Base-by-base conservation (phyloP, 208 protist genomes). In the Novymonas esmeraldas region DNA sequence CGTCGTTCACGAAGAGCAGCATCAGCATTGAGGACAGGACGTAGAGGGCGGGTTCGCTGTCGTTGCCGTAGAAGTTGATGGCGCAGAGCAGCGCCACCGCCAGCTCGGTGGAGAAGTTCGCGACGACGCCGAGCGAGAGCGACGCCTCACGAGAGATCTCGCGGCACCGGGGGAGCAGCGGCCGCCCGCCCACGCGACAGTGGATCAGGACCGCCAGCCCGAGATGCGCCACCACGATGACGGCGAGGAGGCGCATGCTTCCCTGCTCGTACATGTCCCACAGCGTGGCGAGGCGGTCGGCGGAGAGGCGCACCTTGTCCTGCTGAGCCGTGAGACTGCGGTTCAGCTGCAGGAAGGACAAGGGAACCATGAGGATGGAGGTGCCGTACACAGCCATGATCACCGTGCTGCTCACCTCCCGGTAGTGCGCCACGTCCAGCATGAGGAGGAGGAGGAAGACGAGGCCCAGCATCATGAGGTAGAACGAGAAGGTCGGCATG, bases 1-100 rank as follows among this genome's bases (percentile, higher is more conserved):
- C 78, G 62, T 93, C 90, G 59, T 93, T 73, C n/a, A 82, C 71
- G 41, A 95, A 64, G 29, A 95, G 70, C 31, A 92, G 65, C n/a
- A 95, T 70, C 24, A 95, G 77, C 7, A 85, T 54, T 14, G 83
- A 81, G 31, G 71, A 73, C 31, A 78, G 11, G 3, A 89, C 85
- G 59, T 89, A 84, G n/a, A 92, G 49, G n/a, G 64, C 67, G 10
- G 87, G 84, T 65, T 89, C 87, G 56, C 69, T 80, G 52, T 82
- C 77, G 56, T 89, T 86, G 50, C 36, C 63, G 73, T 73, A 85
- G 38, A 87, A 78, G 55, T 91, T 90, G n/a, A 92, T 64, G 3
- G 60, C 65, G 55, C 73, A 80, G 42, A 92, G 49, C 20, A 81
- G 57, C 38, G 61, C 59, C 38, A 90, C 79, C 10, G 74, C 31